phyloP scores from a whole-genome alignment of 2,329 filamentous ascomycete genomes.

The Phyllosticta ampelicida region DNA sequence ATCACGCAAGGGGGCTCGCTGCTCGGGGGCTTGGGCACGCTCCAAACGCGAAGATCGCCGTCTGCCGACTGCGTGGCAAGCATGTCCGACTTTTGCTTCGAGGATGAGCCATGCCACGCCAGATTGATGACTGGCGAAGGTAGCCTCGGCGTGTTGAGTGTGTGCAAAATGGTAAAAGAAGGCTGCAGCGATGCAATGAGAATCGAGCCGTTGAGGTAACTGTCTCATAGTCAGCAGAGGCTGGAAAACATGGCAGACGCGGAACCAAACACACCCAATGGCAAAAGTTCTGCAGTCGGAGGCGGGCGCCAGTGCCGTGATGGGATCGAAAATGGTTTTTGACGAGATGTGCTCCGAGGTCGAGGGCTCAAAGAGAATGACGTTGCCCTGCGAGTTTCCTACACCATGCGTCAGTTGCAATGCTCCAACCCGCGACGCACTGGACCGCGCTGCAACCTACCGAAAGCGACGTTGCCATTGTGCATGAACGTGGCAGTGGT shows the following conservation, averaged over 20 bases:
- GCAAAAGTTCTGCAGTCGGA: conserved; percentile 90
- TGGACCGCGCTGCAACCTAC: conserved; percentile 41
- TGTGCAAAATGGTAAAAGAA: conserved; percentile 88
- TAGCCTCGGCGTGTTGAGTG: conserved; percentile 69
- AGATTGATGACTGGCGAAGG: conserved; percentile 82
- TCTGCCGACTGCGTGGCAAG: conserved; percentile 84
- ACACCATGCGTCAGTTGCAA: conserved; percentile 4
- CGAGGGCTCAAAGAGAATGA: conserved; percentile 87
- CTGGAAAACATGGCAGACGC: not conserved
- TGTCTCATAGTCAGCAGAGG: conserved; percentile 27
- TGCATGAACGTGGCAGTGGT: conserved; percentile 88
- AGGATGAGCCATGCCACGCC: conserved; percentile 92
- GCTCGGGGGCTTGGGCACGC: conserved; percentile 71
- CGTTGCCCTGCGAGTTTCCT: conserved; percentile 88
- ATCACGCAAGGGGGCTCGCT: conserved; percentile 77
- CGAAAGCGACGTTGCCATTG: conserved; percentile 93
- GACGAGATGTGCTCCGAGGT: conserved; percentile 88
- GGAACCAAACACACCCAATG: conserved; percentile 59
- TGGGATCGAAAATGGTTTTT: conserved; percentile 85
- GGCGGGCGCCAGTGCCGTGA: conserved; percentile 84
- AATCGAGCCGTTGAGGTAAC: conserved; percentile 91
- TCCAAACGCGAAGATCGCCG: conserved; percentile 92
- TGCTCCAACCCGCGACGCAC: not conserved
- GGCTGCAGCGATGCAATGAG: conserved; percentile 83
- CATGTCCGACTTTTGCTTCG: conserved; percentile 96